phyloP scores from a whole-genome alignment of 768 basidiomycete genomes.

The Scleroderma citrinum region DNA sequence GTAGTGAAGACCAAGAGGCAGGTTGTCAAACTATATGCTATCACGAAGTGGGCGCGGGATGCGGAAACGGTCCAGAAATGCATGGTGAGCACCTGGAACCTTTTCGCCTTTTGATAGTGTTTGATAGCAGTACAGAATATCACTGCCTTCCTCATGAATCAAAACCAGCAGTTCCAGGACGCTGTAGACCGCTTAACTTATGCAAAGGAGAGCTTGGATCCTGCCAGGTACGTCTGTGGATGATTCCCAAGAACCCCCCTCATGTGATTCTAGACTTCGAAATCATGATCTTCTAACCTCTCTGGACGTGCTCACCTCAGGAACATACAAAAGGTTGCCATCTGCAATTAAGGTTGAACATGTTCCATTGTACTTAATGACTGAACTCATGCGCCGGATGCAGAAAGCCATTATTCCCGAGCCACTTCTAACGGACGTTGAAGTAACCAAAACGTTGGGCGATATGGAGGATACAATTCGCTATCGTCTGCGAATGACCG shows the following conservation, averaged over 20 bases:
- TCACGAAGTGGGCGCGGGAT: slow-evolving; percentile 83
- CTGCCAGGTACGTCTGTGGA: slow-evolving; percentile 55
- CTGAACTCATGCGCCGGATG: slow-evolving; percentile 17
- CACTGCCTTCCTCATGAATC: slow-evolving; percentile 78
- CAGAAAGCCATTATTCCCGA: slow-evolving; percentile 70
- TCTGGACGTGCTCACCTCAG: slow-evolving; percentile 80
- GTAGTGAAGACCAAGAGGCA: slow-evolving; percentile 89
- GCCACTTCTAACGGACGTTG: slow-evolving; percentile 57
- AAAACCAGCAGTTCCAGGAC: slow-evolving; percentile 78
- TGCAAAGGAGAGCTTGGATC: slow-evolving; percentile 64
- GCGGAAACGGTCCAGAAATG: slow-evolving; percentile 80
- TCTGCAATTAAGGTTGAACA: slow-evolving; percentile 64
- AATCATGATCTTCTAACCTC: slow-evolving; percentile 94
- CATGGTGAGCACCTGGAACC: slow-evolving; percentile 47
- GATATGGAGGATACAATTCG: slow-evolving; percentile 76
- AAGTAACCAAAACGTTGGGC: slow-evolving; percentile 57
- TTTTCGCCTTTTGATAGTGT: background rate
- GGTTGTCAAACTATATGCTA: slow-evolving; percentile 81
- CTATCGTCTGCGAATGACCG: slow-evolving; percentile 71
- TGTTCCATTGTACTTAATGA: slow-evolving; percentile 9
- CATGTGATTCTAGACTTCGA: slow-evolving; percentile 51
- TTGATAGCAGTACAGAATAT: slow-evolving; percentile 54
- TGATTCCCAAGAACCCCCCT: background rate
- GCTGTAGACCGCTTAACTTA: slow-evolving; percentile 57
- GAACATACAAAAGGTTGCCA: slow-evolving; percentile 81